Percentiles rank a stretch among this genome's conserved stretches.
Conservation (phyloP, 1,139 yeast species). For the Sugiyamaella neomexicana region DNA sequence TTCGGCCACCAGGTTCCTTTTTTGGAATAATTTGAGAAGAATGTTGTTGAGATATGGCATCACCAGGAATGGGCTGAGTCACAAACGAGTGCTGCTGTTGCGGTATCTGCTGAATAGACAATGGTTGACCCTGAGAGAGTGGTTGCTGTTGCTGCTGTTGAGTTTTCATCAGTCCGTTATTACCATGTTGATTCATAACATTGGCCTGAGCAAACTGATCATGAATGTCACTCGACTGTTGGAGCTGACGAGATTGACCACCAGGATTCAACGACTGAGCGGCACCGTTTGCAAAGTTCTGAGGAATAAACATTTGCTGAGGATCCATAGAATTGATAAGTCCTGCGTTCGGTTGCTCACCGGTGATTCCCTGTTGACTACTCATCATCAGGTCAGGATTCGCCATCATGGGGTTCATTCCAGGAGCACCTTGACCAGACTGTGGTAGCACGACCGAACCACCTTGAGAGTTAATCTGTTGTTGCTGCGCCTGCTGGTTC, state of each 20-base stretch:
- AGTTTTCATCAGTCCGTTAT: constrained; percentile 10
- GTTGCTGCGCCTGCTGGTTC: constrained; percentile 7
- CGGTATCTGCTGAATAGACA: constrained; percentile 12
- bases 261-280: background rate
- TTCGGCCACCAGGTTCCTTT: constrained; percentile 9
- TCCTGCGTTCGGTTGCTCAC: background rate
- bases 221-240: constrained; percentile 15
- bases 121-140: constrained; percentile 1
- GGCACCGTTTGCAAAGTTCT: constrained; percentile 3
- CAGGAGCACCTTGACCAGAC: background rate
- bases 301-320: constrained; percentile 14
- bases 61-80: constrained; percentile 8
- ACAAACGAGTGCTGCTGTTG: constrained; percentile 20
- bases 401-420: background rate
- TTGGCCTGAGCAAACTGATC: constrained; percentile 16
- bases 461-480: background rate
- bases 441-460: constrained; percentile 2
- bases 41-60: constrained; percentile 12
- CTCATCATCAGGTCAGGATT: constrained; percentile 1
- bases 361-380: background rate
- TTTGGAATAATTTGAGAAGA: constrained; percentile 8
- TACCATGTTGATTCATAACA: constrained; percentile 9
- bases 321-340: constrained; percentile 6
- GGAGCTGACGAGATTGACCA: constrained; percentile 7
- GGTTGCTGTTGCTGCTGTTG: constrained; percentile 17